Percentiles rank a stretch among this genome's conserved stretches.
phyloP scores from a whole-genome alignment of 2,329 filamentous ascomycete species.

The Mollisiaceae sp. region DNA sequence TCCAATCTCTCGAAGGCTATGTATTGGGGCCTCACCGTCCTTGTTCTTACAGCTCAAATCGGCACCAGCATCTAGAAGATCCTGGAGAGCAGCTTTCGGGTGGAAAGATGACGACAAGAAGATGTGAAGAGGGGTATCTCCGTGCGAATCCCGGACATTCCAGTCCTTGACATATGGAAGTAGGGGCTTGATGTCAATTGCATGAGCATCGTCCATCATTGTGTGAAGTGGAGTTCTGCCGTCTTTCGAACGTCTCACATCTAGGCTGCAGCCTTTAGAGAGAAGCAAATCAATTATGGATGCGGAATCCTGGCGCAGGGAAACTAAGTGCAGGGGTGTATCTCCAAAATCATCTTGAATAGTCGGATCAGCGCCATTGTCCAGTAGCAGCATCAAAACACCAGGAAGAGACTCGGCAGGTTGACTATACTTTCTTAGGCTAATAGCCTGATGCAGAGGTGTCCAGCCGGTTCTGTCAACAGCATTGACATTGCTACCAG shows the following conservation, averaged over 20 bases:
- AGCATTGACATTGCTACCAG: constrained; percentile 21
- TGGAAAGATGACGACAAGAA: constrained; percentile 8
- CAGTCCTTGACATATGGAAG: constrained; percentile 18
- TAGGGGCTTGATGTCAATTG: constrained; percentile 6
- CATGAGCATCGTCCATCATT: constrained; percentile 13
- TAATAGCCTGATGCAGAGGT: constrained; percentile 23
- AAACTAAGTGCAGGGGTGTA: constrained; percentile 18
- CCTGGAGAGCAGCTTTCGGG: background rate
- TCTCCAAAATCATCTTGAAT: constrained; percentile 13
- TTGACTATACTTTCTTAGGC: background rate
- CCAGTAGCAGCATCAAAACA: constrained; percentile 6
- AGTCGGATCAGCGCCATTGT: constrained; percentile 22
- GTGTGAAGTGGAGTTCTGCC: constrained; percentile 23
- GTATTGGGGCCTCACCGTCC: constrained; percentile 17
- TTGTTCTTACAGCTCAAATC: constrained; percentile 16
- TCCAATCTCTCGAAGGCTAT: background rate
- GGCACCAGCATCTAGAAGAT: constrained; percentile 20
- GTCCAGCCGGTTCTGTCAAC: constrained; percentile 19
- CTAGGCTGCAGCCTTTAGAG: constrained; percentile 16
- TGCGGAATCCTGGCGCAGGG: background rate
- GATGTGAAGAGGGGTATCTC: constrained; percentile 23
- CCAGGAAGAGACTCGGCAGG: background rate
- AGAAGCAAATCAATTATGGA: constrained; percentile 13
- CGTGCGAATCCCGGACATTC: constrained; percentile 21
- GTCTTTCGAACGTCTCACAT: constrained; percentile 11